phyloP scores from a whole-genome alignment of 2,329 filamentous ascomycete genomes.

The Paraphoma sp. region DNA sequence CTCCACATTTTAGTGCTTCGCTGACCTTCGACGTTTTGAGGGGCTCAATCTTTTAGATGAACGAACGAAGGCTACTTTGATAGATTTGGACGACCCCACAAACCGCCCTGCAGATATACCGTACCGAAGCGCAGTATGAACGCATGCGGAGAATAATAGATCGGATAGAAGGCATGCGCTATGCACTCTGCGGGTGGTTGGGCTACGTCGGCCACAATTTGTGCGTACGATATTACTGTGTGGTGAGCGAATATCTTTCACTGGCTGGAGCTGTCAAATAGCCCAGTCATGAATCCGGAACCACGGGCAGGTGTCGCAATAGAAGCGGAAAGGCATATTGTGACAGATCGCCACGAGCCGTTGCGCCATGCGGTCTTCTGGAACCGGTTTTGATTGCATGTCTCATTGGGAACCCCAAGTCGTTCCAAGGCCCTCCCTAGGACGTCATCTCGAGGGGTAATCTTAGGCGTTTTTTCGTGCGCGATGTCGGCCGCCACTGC shows the following conservation, averaged over 20 bases:
- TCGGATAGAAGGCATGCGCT: conserved; percentile 8
- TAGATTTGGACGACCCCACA: conserved; percentile 35
- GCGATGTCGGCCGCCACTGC: conserved; percentile 19
- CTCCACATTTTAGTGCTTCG: conserved; percentile 35
- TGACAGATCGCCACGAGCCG: conserved; percentile 32
- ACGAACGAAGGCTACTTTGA: conserved; percentile 8
- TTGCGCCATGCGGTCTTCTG: conserved; percentile 34
- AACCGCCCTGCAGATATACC: conserved; percentile 13
- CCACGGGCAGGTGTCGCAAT: conserved; percentile 15
- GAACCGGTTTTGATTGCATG: conserved; percentile 30
- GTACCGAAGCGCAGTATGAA: conserved; percentile 19
- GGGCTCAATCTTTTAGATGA: conserved; percentile 34
- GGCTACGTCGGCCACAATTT: conserved; percentile 13
- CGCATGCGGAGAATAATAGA: conserved; percentile 21
- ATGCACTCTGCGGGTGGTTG: conserved; percentile 6
- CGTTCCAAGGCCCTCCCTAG: conserved; percentile 1
- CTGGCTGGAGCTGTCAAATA: conserved; percentile 12
- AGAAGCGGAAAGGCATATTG: conserved; percentile 9
- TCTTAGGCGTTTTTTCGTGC: conserved; percentile 8
- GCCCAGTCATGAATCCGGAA: conserved; percentile 18
- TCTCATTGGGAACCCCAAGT: conserved; percentile 6
- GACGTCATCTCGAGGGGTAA: not conserved
- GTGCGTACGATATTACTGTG: conserved; percentile 15
- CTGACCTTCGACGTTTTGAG: conserved; percentile 16
- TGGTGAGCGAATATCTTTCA: conserved; percentile 11